Evolutionary conservation across 257 asterid species (phyloP).

Genomic region (Solanum paucissectum): DNA sequence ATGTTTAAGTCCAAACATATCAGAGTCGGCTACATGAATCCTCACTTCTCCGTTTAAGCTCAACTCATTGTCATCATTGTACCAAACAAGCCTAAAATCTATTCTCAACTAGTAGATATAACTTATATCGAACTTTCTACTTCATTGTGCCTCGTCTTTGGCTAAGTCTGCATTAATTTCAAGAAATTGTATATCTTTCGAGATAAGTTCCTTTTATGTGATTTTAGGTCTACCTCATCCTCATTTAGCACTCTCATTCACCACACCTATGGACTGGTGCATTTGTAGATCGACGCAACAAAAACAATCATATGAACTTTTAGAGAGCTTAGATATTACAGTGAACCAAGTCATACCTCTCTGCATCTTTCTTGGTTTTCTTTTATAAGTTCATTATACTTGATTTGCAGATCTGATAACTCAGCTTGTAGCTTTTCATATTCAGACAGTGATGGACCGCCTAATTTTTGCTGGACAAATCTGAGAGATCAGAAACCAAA

Average conservation of each 20-base stretch:
- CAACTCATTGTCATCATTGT: not conserved
- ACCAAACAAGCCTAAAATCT: not conserved
- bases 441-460: slow-evolving; percentile 74
- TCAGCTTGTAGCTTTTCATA: slow-evolving; percentile 79
- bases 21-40: not conserved
- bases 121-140: not conserved
- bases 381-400: slow-evolving; percentile 52
- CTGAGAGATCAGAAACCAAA: slow-evolving; percentile 25
- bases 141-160: not conserved
- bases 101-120: not conserved
- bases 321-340: not conserved
- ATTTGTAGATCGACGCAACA: not conserved
- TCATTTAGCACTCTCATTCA: not conserved
- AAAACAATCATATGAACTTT: not conserved
- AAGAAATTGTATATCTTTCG: not conserved
- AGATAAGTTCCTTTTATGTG: not conserved
- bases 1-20: not conserved
- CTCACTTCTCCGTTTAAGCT: not conserved
- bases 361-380: slow-evolving; percentile 59
- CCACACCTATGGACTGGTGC: not conserved
- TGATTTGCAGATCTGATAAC: slow-evolving; percentile 47
- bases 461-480: slow-evolving; percentile 83
- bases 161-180: not conserved
- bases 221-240: not conserved
- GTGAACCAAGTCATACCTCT: slow-evolving; percentile 37